Percentiles rank a stretch among this genome's conserved stretches.
These are phyloP conservation scores for Yamadazyma diddensiae DNA, from an alignment of 1,139 yeast species.

Conservation along the genomic window DNA sequence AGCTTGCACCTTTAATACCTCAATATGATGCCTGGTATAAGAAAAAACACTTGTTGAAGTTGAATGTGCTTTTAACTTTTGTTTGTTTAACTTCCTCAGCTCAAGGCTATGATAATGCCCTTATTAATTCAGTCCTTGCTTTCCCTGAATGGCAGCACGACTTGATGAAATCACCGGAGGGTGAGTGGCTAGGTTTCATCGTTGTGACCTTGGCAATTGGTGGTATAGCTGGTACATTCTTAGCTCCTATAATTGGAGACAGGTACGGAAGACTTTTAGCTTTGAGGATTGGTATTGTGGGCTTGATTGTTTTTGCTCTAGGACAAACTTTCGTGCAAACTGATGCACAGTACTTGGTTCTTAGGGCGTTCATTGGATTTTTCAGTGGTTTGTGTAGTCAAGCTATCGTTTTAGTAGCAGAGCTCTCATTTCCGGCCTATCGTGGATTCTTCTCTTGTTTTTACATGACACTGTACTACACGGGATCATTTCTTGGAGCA, in stretches of 20 bases:
- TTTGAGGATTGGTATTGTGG: background rate
- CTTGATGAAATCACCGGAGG: constrained; percentile 13
- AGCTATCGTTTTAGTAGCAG: constrained; percentile 57
- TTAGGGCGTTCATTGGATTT: constrained; percentile 53
- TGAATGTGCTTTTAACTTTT: constrained; percentile 12
- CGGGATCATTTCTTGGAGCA: constrained; percentile 58
- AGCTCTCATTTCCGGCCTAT: constrained; percentile 54
- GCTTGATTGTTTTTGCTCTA: constrained; percentile 1
- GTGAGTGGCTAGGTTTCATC: constrained; percentile 20
- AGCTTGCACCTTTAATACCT: constrained; percentile 15
- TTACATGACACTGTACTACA: constrained; percentile 56
- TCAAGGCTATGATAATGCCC: constrained; percentile 20
- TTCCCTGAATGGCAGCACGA: constrained; percentile 14
- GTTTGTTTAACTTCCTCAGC: constrained; percentile 16
- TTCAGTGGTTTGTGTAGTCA: constrained; percentile 65
- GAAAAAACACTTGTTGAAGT: constrained; percentile 10
- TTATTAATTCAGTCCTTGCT: constrained; percentile 18
- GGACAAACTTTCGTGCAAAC: constrained; percentile 2
- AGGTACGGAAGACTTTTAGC: constrained; percentile 2
- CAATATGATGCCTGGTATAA: constrained; percentile 13
- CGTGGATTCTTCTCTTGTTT: constrained; percentile 58
- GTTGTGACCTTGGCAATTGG: constrained; percentile 17
- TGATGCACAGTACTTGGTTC: constrained; percentile 39
- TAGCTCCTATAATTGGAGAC: background rate
- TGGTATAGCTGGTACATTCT: constrained; percentile 18